Percentiles rank a stretch among this genome's conserved stretches.
Evolutionary conservation across 768 basidiomycete species (phyloP).

Genomic region (Crepidotus variabilis): DNA sequence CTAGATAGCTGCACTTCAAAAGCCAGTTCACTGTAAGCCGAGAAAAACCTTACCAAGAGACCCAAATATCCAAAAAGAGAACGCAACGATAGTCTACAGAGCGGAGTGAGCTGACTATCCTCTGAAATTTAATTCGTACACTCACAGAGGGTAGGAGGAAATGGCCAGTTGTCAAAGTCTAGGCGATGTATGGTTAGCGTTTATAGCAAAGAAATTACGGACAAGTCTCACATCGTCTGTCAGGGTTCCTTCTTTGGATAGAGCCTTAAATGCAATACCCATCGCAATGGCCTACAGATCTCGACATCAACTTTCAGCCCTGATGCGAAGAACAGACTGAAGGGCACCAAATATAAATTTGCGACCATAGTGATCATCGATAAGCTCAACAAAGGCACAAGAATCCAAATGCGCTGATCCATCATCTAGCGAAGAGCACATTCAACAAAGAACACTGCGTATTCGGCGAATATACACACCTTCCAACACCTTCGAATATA

Average conservation of each 20-base stretch:
- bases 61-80: constrained; percentile 43
- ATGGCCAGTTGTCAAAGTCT: constrained; percentile 24
- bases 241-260: constrained; percentile 4
- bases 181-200: background rate
- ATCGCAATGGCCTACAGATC: constrained; percentile 23
- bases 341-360: constrained; percentile 36
- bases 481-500: constrained; percentile 51
- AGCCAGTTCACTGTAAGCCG: background rate
- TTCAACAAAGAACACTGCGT: too few species aligned
- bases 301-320: background rate
- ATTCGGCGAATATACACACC: constrained; percentile 21
- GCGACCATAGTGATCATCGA: constrained; percentile 31
- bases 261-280: constrained; percentile 22
- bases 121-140: background rate
- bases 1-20: constrained; percentile 15
- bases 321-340: background rate
- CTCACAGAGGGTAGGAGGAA: constrained; percentile 27
- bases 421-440: constrained; percentile 30
- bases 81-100: constrained; percentile 34
- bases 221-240: constrained; percentile 22
- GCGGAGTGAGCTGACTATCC: background rate
- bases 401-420: constrained; percentile 31
- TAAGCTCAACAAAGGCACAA: constrained; percentile 29
- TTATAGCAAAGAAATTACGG: too few species aligned
- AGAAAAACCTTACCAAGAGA: constrained; percentile 28